A percentile compares a stretch with the other conserved stretches of the same genome.
phyloP scores from a whole-genome alignment of 495 filamentous ascomycete species.

The Aspergillus kassunensis region DNA sequence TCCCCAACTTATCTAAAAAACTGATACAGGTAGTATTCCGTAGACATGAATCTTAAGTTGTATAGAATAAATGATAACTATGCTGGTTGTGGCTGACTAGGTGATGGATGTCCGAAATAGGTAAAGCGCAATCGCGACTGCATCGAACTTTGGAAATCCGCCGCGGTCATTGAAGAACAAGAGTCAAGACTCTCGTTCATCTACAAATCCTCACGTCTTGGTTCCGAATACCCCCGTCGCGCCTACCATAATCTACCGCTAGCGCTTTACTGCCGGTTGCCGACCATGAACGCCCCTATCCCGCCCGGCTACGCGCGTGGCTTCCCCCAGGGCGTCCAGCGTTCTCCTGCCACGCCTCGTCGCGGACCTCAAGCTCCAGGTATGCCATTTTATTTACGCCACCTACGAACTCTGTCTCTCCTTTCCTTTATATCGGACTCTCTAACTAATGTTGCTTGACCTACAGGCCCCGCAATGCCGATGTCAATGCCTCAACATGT shows the following conservation, averaged over 20 bases:
- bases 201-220: background rate
- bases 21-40: no score
- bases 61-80: background rate
- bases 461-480: conserved; percentile 31
- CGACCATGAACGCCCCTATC: conserved; percentile 42
- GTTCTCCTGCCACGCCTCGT: conserved; percentile 46
- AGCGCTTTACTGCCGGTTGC: conserved; percentile 7
- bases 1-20: no score
- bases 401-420: conserved; percentile 7
- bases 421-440: conserved; percentile 10
- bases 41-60: no score
- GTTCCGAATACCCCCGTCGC: background rate
- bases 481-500: conserved; percentile 40
- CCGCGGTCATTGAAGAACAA: conserved; percentile 5
- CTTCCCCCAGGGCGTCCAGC: conserved; percentile 38
- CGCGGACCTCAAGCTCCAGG: conserved; percentile 38
- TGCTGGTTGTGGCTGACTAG: no score
- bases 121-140: conserved; percentile 35
- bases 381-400: conserved; percentile 21
- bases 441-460: conserved; percentile 2
- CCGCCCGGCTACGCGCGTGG: conserved; percentile 44
- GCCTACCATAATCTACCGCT: background rate
- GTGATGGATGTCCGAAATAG: conserved; percentile 26
- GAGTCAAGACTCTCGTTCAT: conserved; percentile 9
- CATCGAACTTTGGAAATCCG: conserved; percentile 7